Percentiles rank a stretch among this genome's conserved stretches.
Evolutionary conservation across 2,329 filamentous ascomycete genomes (phyloP).

Genomic region (Hymenoscyphus infarciens): DNA sequence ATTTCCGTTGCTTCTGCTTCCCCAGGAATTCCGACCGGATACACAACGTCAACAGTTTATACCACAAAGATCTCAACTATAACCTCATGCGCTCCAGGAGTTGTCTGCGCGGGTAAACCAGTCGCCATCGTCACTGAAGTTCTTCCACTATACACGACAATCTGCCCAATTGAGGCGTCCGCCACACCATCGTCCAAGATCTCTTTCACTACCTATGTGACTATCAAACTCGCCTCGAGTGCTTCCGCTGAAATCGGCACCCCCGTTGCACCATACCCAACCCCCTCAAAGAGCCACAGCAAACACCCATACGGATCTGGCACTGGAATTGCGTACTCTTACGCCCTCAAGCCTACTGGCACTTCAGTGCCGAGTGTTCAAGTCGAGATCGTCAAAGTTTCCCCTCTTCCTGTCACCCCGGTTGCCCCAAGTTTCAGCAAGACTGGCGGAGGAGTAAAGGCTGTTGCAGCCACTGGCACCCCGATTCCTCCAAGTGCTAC

Average conservation of each 20-base stretch:
- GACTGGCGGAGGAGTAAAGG: background rate
- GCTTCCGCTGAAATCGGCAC: background rate
- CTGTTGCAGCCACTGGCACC: background rate
- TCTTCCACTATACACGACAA: conserved; percentile 1
- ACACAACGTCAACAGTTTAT: conserved; percentile 42
- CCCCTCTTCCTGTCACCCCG: background rate
- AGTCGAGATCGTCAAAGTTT: conserved; percentile 5
- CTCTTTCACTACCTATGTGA: background rate
- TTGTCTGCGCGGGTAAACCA: background rate
- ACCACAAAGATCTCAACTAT: conserved; percentile 20
- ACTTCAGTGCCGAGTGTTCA: background rate
- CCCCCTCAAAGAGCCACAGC: background rate
- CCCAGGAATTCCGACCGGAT: conserved; percentile 7
- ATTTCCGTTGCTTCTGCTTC: background rate
- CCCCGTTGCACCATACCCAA: conserved; percentile 8
- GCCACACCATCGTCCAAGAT: background rate
- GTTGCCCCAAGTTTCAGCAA: background rate
- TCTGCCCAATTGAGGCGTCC: background rate
- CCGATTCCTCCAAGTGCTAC: background rate
- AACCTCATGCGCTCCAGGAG: conserved; percentile 6
- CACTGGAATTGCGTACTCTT: conserved; percentile 5
- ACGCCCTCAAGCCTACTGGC: background rate
- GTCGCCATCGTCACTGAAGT: background rate
- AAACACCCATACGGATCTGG: conserved; percentile 2
- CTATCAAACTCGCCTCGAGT: background rate